Base-by-base conservation (phyloP, 2,329 filamentous ascomycete species). In the Aspergillus sp. region DNA sequence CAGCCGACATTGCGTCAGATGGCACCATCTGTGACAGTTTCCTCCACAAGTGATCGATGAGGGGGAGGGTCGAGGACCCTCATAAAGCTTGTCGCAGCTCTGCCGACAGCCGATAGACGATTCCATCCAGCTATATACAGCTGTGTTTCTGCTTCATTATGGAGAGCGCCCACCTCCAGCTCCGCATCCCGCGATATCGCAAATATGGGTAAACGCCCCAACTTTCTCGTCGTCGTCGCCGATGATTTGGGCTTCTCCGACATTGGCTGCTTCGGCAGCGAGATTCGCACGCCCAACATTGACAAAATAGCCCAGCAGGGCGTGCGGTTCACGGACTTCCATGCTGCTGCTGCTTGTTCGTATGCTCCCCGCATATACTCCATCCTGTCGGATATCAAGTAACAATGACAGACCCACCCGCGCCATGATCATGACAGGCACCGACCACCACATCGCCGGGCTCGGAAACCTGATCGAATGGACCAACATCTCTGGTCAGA, bases 361-460 rank as follows among this genome's bases (percentile, higher is more conserved):
- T 74, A 55, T 48, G 71, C 66, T 21, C 15, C 40, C 27, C 27
- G 27, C 27, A 31, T 15, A 14, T 17, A 40, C 25, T 19, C 9
- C 7, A 31, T 7, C 12, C 21, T 14, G 15, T 4, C 39, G 31
- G 41, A 50, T 23, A 14, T 19, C 15, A 2, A n/a, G 17, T 57
- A 46, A 60, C 19, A 33, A 9, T 37, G 37, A 19, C 40, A 75
- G 72, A 31, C 86, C 86, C 2, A 85, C 84, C 3, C 77, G 85
- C 39, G 83, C 85, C 17, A 88, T 88, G 86, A 80, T 88, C 63
- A 83, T 88, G 79, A 87, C 84, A 0, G 85, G 85, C 4, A 87
- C 85, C 0, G 84, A 87, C 64, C 80, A 87, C 64, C 84, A 77
- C 55, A 77, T 77, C 57, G 75, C 75, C 11, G 75, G 85, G 1